These are phyloP conservation scores for Hygrophila difformis DNA, from an alignment of 257 asterid species.

Conservation along the genomic window DNA sequence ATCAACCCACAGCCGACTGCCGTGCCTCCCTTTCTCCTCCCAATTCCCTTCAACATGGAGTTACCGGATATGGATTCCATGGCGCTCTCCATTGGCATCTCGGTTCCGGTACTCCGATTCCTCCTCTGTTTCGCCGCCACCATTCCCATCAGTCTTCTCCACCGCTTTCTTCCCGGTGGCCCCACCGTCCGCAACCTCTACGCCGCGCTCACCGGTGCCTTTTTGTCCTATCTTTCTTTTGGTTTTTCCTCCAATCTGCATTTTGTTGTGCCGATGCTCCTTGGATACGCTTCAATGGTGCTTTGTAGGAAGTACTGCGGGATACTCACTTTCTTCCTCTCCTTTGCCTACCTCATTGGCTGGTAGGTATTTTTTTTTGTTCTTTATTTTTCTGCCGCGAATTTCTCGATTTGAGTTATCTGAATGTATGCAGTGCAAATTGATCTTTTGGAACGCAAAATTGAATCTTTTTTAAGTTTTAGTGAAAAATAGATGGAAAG, in stretches of 20 bases:
- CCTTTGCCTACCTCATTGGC: conserved; percentile 89
- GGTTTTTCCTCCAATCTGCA: conserved; percentile 89
- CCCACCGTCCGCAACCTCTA: conserved; percentile 60
- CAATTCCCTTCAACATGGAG: conserved; percentile 30
- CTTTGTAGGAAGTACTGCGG: conserved; percentile 59
- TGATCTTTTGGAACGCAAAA: neutral
- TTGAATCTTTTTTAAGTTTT: neutral
- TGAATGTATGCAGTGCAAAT: neutral
- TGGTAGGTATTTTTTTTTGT: conserved; percentile 37
- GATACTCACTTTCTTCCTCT: conserved; percentile 52
- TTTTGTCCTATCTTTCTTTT: conserved; percentile 60
- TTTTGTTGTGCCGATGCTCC: conserved; percentile 71
- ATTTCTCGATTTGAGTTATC: neutral
- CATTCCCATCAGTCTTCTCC: conserved; percentile 71
- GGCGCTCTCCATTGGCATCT: conserved; percentile 84
- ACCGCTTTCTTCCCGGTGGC: conserved; percentile 70
- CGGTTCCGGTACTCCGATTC: conserved; percentile 84
- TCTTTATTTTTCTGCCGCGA: neutral
- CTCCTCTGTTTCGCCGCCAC: conserved; percentile 69
- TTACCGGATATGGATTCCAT: conserved; percentile 70
- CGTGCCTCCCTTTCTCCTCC: too few relatives aligned
- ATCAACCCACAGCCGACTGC: too few relatives aligned
- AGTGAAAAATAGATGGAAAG: neutral
- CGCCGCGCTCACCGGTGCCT: conserved; percentile 70
- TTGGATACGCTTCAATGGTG: conserved; percentile 80